Evolutionary conservation across 352 stramenopile species (phyloP), one percentile per base, ranked within the genome.

Genomic region (Globisporangium cederbergense): DNA sequence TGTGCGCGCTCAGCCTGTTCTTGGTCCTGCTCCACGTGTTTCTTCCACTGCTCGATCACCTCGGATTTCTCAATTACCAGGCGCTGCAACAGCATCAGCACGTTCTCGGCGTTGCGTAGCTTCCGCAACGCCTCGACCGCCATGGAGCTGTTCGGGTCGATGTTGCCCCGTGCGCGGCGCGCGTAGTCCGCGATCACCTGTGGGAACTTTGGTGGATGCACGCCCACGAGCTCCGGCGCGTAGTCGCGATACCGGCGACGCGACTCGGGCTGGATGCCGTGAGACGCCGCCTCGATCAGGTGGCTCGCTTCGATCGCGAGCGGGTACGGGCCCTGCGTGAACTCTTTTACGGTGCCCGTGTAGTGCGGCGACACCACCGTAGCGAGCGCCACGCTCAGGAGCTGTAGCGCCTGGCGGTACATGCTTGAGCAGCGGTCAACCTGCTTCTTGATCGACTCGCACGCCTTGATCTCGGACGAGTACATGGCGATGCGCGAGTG

Each of bases 51-150:
- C 16, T 91, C 83, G 22, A 95, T 77, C n/a, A 86, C 64, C 65
- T 93, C 84, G 3, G 91, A 72, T 66, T 95, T 95, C 60, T 90
- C 77, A 43, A 92, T 88, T 63, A 93, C 86, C 36, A 93, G 76
- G 5, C 84, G 83, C 65, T 95, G 86, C 63, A 91, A 64, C 67
- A 92, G 73, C 71, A 95, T 90, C 47, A 93, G 65, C 16, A 91
- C 77, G 62, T 91, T 93, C 65, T 95, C 86, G 5, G 86, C 86
- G 59, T 68, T 74, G 61, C 87, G 83, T 40, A 95, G 71, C 58
- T 93, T 88, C 30, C 86, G 82, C 74, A 86, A 86, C 56, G 83
- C 83, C 77, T 95, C 78, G 58, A 91, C 81, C 63, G 80, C 70
- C 71, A 80, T 72, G 72, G 73, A 40, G 55, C 74, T 79, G 60